Evolutionary conservation across 208 protist species (phyloP).

Genomic region (Ichthyophonus hoferi): DNA sequence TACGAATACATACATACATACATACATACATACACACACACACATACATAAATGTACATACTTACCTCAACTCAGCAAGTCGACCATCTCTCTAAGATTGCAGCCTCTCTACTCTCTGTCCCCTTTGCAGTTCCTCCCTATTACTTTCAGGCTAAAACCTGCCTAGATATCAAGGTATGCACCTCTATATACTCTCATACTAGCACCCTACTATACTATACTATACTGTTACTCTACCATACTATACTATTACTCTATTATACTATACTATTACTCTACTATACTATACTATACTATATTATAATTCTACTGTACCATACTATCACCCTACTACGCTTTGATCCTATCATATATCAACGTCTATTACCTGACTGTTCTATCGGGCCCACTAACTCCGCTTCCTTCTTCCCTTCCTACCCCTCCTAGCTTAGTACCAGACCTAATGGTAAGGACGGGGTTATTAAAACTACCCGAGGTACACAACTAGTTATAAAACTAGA

Average conservation of each 20-base stretch:
- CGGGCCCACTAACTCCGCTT: no score
- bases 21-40: neutral
- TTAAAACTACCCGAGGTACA: neutral
- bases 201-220: no score
- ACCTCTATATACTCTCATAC: no score
- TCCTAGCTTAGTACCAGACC: neutral
- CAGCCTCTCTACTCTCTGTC: neutral
- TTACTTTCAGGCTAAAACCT: neutral
- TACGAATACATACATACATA: neutral
- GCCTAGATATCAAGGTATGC: neutral
- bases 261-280: no score
- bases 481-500: neutral
- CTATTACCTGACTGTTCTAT: no score
- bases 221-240: no score
- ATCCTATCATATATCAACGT: no score
- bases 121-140: neutral
- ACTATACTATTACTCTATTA: no score
- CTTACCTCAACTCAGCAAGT: neutral
- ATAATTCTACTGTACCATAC: no score
- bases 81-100: neutral
- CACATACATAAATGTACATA: neutral
- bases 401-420: neutral
- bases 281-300: no score
- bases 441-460: neutral
- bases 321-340: no score